Evolutionary conservation across 1,284 basidiomycete genomes (phyloP), one percentile per base, ranked within the genome.

Genomic region (Cryptococcus sp.): DNA sequence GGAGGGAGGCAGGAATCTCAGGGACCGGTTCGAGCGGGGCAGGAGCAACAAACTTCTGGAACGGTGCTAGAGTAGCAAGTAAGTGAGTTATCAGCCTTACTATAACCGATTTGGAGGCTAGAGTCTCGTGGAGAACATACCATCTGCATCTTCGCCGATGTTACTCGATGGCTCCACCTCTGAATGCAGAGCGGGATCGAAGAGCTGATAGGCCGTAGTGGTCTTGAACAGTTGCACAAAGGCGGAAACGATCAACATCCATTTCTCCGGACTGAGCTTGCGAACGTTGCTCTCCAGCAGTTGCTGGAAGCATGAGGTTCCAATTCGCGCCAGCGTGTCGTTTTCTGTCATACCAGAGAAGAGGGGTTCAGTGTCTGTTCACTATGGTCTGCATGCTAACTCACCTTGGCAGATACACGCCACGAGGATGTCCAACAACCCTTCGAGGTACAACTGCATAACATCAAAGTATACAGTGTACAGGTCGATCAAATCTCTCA

Each of bases 341-440:
- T 96, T 96, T 80, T 98, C 94, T 97, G 77, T 40, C 16, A 46
- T 47, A 19, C 13, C 19, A 19, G 26, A 20, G 16, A 22, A 48
- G 13, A 25, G 38, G n/a, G 20, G 46, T 41, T 34, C 29, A 34
- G 29, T 10, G 29, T 34, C 3, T 34, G 29, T 34, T 34, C 29
- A 34, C 29, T 10, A 8, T 7, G 16, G 2, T 44, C n/a, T 19
- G 47, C 19, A 26, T 29, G 11, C 29, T n/a, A 11, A 58, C 83
- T 56, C 62, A 94, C 93, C 94, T 87, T 99, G 96, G 77, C 95
- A 99, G 64, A 99, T 99, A 76, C 96, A 99, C 38, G 96, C 89
- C 73, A 93, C 94, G 16, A 99, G 81, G 52, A 99, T 81, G 70
- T 99, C 94, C 61, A 99, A 76, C 45, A 99, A 80, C 19, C 93